Evolutionary conservation across 1,284 basidiomycete genomes (phyloP), one percentile per base, ranked within the genome.

Genomic region (Leccinum variabile): DNA sequence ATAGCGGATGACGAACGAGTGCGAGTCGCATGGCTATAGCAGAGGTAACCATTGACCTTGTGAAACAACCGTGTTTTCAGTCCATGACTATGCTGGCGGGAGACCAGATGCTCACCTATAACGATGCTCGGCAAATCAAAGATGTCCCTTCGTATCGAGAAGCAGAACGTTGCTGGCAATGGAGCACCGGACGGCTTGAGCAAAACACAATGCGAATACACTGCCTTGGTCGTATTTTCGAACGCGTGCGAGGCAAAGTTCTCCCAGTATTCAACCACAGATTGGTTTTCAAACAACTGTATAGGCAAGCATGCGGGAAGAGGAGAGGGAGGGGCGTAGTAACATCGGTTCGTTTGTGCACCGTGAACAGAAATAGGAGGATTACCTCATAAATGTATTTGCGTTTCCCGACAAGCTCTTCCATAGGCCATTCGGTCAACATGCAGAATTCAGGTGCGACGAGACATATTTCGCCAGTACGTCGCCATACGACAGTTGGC

Each of bases 401-500:
- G 73, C 87, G 83, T 66, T 83, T 85, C 11, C 87, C 87, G 18
- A 95, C 76, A 35, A 98, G 81, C 66, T 97, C 94, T 63, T 92
- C 89, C 75, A 90, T 84, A 16, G 87, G 85, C 91, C 93, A 94
- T 68, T 91, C 92, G 3, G 95, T 95, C 64, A 99, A 82, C 84
- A 95, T 91, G 75, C 91, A 95, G 74, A 99, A 99, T 78, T 99
- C 96, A 2, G 95, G 91, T 0, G 96, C 95, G 53, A 97, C 97
- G 52, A 97, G 88, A 72, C 94, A 96, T 44, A 99, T 95, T 79
- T 99, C 97, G 72, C 97, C 97, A 16, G 97, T 99, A 56, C 97
- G 83, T 35, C 97, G 88, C 97, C 97, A 99, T 2, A 98, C 93
- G n/a, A 97, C 95, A 1, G 97, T 99, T 2, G 97, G 97, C n/a